These are phyloP conservation scores for Neckera pumila DNA, from an alignment of 225 moss, liverwort and hornwort genomes.

Conservation along the genomic window DNA sequence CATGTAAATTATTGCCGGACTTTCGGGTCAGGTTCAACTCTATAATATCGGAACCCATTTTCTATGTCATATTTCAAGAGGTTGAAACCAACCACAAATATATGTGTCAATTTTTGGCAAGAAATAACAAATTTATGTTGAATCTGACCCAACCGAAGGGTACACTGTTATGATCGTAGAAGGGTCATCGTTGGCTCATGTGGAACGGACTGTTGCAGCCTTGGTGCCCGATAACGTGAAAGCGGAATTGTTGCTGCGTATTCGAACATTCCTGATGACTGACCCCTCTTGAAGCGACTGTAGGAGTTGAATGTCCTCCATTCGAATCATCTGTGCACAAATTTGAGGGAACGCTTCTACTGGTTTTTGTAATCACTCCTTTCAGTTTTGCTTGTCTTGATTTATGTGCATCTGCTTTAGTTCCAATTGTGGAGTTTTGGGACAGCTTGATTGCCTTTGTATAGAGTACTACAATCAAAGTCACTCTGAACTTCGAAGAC, in stretches of 20 bases:
- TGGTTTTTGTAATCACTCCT: not conserved
- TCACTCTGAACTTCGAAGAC: constrained; percentile 1
- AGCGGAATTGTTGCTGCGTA: constrained; percentile 82
- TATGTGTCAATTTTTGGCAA: not conserved
- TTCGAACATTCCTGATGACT: constrained; percentile 70
- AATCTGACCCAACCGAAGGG: not conserved
- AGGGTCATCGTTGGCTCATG: constrained; percentile 10
- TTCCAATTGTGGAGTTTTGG: not conserved
- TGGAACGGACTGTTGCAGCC: constrained; percentile 59
- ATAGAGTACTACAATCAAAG: not conserved
- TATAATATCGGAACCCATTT: not conserved
- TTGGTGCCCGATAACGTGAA: constrained; percentile 91
- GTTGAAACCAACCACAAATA: not conserved
- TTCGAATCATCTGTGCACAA: constrained; percentile 1
- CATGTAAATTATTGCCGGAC: not conserved
- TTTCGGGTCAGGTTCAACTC: not conserved
- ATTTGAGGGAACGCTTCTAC: not conserved
- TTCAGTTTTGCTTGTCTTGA: not conserved
- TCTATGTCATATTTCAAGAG: not conserved
- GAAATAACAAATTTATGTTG: not conserved
- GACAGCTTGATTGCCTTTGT: not conserved
- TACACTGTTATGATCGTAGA: not conserved
- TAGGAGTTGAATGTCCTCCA: not conserved
- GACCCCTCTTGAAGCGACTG: constrained; percentile 48
- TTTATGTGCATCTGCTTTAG: constrained; percentile 2